These are phyloP conservation scores for Neonectria sp. DNA, from an alignment of 2,329 filamentous ascomycete genomes.

Conservation along the genomic window DNA sequence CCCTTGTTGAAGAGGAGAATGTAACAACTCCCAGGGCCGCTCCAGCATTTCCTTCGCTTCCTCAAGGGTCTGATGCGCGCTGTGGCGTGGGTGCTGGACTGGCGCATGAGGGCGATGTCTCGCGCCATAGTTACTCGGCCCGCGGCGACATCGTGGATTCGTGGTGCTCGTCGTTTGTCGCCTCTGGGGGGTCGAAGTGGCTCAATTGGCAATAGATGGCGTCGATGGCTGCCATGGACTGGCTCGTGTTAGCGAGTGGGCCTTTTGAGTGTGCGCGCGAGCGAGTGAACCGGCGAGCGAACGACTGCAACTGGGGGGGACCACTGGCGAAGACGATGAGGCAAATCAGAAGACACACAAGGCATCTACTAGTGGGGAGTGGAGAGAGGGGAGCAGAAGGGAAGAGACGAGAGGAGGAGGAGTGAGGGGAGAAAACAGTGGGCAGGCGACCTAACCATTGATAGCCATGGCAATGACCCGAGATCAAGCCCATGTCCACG, in stretches of 20 bases:
- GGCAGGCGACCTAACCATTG: slow-evolving; percentile 13
- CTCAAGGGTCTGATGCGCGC: slow-evolving; percentile 38
- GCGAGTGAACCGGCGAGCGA: slow-evolving; percentile 42
- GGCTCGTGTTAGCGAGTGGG: slow-evolving; percentile 41
- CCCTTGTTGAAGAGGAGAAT: slow-evolving; percentile 25
- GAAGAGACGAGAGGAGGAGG: slow-evolving; percentile 18
- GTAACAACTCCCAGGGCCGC: slow-evolving; percentile 29
- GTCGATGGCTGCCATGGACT: slow-evolving; percentile 49
- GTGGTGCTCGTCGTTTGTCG: slow-evolving; percentile 41
- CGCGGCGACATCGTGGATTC: slow-evolving; percentile 41
- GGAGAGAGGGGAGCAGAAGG: slow-evolving; percentile 20
- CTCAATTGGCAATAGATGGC: slow-evolving; percentile 39
- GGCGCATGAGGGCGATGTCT: slow-evolving; percentile 48
- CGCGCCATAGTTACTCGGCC: slow-evolving; percentile 48
- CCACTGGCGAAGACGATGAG: slow-evolving; percentile 26
- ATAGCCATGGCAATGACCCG: slow-evolving; percentile 15
- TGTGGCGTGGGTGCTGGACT: slow-evolving; percentile 44
- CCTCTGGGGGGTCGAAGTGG: slow-evolving; percentile 42
- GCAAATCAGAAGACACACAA: slow-evolving; percentile 33
- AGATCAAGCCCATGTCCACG: too few relatives aligned
- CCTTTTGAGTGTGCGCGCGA: slow-evolving; percentile 19
- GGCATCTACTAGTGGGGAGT: slow-evolving; percentile 30
- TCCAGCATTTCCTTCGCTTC: slow-evolving; percentile 38
- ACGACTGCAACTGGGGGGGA: slow-evolving; percentile 27
- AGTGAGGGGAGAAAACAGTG: slow-evolving; percentile 30